Base-by-base conservation (phyloP, 2,329 filamentous ascomycete species). In the Aspergillus sp. region DNA sequence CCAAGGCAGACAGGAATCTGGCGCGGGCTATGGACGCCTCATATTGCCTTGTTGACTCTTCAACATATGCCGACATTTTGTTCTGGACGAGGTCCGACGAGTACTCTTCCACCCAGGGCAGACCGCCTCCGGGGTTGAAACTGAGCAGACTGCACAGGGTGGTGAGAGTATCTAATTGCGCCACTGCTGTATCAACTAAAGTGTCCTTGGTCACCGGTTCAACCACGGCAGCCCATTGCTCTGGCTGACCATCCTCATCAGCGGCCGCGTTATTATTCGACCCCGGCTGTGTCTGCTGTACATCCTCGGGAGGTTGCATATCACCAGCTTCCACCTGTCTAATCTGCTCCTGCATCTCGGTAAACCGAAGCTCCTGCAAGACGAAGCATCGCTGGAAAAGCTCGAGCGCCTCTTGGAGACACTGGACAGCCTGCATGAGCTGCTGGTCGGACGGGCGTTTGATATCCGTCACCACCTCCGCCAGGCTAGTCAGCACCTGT, bases 121-220 rank as follows among this genome's bases (percentile, higher is more conserved):
- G 67, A 7, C 66, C 68, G 36, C 64, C 66, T 3, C 57, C 60
- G 7, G 57, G 65, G 57, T 62, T 70, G 44, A 57, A 75, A 48
- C 54, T 73, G 55, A 71, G 62, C 34, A 79, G 62, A 51, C 72
- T 72, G 58, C 73, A 79, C 45, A 75, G 69, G 36, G 66, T 75
- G 48, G 68, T 78, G 59, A 73, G 73, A 42, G 67, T 76, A 54
- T 69, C 79, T 43, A 87, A 63, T 52, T 83, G 80, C 4, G 83
- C 81, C 30, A 85, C 71, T 9, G 81, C 73, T 0, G 83, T 87
- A 50, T 88, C 85, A 1, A 87, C 69, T 5, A 88, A 74, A 1
- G 80, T 80, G 42, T 75, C 73, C 28, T 79, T 75, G 1, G 82
- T 84, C 28, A 86, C 70, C 0, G 83, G 80, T 52, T 84, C 81